phyloP scores from a whole-genome alignment of 495 filamentous ascomycete genomes.

The Pseudoneurospora amorphoporcata region DNA sequence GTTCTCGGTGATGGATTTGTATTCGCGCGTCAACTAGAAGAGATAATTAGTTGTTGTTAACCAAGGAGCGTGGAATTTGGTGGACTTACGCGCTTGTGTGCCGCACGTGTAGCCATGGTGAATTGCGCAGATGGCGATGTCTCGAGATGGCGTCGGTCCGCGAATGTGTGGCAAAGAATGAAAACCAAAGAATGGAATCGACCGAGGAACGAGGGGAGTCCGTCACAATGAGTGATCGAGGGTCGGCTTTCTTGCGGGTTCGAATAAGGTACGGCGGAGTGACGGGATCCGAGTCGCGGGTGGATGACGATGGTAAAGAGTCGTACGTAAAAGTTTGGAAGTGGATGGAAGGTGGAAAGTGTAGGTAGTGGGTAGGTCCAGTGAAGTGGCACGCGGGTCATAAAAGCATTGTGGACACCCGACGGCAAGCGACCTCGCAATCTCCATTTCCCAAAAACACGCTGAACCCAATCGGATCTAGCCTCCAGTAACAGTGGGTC shows the following conservation, averaged over 20 bases:
- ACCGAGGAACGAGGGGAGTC: background rate
- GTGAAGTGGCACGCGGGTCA: background rate
- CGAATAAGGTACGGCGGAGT: background rate
- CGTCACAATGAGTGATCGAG: background rate
- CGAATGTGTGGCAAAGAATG: background rate
- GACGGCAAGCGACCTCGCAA: background rate
- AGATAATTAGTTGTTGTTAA: background rate
- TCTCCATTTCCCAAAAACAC: background rate
- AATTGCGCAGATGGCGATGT: slow-evolving; percentile 32
- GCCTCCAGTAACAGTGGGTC: background rate
- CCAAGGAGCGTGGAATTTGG: background rate
- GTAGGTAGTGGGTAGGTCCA: background rate
- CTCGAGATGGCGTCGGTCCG: background rate
- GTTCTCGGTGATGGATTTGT: slow-evolving; percentile 81
- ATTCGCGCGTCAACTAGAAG: slow-evolving; percentile 79
- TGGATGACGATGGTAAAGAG: background rate
- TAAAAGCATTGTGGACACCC: background rate
- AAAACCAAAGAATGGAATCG: background rate
- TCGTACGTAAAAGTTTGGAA: background rate
- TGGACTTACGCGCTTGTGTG: slow-evolving; percentile 66
- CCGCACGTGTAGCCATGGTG: slow-evolving; percentile 70
- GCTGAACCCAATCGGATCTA: background rate
- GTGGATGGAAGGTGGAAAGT: background rate
- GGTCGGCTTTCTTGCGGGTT: background rate
- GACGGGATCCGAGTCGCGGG: background rate